Base-by-base conservation (phyloP, 2,329 filamentous ascomycete genomes). In the Paracoccidioides brasiliensis region DNA sequence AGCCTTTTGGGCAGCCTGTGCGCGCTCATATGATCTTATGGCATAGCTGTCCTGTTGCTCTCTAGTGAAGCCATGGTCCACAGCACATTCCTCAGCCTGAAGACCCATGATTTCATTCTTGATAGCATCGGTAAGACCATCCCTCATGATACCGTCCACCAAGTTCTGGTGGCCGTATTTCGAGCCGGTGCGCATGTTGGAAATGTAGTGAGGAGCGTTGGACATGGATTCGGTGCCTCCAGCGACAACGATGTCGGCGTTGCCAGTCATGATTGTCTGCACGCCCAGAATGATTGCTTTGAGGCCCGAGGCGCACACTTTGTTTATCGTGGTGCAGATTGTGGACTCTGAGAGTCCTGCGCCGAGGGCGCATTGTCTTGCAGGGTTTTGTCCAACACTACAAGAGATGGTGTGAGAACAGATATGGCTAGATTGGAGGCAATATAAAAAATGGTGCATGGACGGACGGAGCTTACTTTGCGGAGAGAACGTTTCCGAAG, bases 221-320 rank as follows among this genome's bases (percentile, higher is more conserved):
- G 90, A 95, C 93, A 98, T 98, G 78, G 90, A 95, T 78, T 98
- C 93, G 63, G 91, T 84, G 64, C 93, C 93, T 68, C 90, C 93
- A 62, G 90, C 93, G 58, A 98, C 89, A 61, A 98, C 84, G 62
- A 96, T 85, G 64, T 88, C 85, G 61, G 91, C 91, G 70, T 89
- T 95, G 64, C 93, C 91, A 54, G 90, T 95, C 72, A 97, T 90
- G 77, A 98, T 98, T 66, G 91, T 96, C 75, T 97, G 93, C 53
- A 91, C 88, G 64, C 87, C 93, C 58, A 98, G 80, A 62, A 95
- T 89, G 69, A 98, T 85, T 64, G 93, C 88, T 79, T 98, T 98
- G 70, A 96, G 78, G 46, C 86, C 85, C 8, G 90, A 96, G 61
- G 93, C 93, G 80, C 93, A 98, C 70, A 98, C 93, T 79, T 98